Evolutionary conservation across 1,284 basidiomycete species (phyloP), one percentile per base, ranked within the genome.

Genomic region (Prillingera fragicola): DNA sequence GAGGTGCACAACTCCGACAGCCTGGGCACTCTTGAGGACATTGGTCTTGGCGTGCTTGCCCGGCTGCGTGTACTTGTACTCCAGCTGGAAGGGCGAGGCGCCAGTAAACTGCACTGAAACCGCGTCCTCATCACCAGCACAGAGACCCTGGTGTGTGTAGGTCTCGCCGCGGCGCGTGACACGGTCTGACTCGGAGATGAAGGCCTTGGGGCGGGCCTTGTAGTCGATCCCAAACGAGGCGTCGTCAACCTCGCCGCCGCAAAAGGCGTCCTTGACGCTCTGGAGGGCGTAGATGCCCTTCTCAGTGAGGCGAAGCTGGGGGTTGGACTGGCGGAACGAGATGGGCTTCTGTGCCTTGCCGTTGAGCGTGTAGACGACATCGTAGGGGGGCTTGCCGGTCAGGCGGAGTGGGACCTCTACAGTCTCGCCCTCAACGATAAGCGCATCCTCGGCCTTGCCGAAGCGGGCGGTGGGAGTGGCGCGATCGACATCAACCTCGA

Each of bases 321-420:
- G 84, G 58, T 94, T 92, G 1, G 82, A 78, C 32, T 78, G 78
- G 15, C 72, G 70, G 24, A 91, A 62, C 12, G 74, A 74, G 25
- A 77, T 68, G 4, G 74, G 57, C 21, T 71, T 62, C 33, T 77
- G 74, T 2, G 75, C 73, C n/a, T 74, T 71, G 35, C 78, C 79
- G 26, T 72, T 67, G 29, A 75, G 76, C 25, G 78, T 77, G 71
- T 94, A 96, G 52, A 79, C 80, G 43, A 97, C 69, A 18, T 73
- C 75, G 94, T 90, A 95, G 4, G 90, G 87, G 84, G 81, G 82
- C 65, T 90, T 84, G 10, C 90, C 91, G 26, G 87, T 90, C 37
- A 96, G 73, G 26, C 88, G 79, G 45, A 94, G 70, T 15, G 88
- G 87, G 7, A 92, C 75, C 19, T 74, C 78, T 0, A 82, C 83